phyloP scores from a whole-genome alignment of 2,329 filamentous ascomycete species.

The Cryphonectria radicalis region DNA sequence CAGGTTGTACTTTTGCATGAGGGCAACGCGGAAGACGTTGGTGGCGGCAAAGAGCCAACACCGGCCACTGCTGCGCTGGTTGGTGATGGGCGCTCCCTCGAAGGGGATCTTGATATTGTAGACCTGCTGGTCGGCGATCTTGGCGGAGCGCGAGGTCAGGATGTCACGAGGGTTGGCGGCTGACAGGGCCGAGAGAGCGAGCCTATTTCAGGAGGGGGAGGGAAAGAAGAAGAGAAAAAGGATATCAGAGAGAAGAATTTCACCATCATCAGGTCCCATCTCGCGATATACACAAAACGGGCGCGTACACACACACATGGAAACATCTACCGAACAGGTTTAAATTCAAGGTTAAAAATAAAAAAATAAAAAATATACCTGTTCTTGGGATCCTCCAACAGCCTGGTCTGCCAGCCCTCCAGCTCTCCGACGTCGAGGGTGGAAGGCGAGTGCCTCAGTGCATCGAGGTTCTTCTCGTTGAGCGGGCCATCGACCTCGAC shows the following conservation, averaged over 20 bases:
- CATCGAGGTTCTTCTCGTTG: constrained; percentile 41
- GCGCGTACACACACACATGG: too few relatives aligned
- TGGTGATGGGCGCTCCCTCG: constrained; percentile 82
- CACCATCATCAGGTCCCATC: neutral
- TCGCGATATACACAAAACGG: neutral
- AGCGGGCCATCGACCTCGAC: constrained; percentile 48
- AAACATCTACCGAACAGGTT: too few relatives aligned
- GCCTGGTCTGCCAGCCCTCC: constrained; percentile 62
- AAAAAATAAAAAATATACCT: constrained; percentile 49
- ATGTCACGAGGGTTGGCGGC: constrained; percentile 68
- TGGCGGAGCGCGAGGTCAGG: constrained; percentile 65
- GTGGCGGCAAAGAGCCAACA: constrained; percentile 93
- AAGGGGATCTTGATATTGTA: constrained; percentile 84
- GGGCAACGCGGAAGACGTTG: constrained; percentile 87
- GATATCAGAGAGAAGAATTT: neutral
- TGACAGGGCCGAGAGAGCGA: constrained; percentile 75
- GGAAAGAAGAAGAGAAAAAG: neutral
- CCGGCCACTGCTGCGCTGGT: constrained; percentile 78
- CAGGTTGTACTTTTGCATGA: constrained; percentile 83
- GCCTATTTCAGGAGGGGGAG: constrained; percentile 47
- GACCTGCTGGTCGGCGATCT: constrained; percentile 73
- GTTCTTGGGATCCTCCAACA: constrained; percentile 68
- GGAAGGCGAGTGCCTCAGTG: constrained; percentile 41
- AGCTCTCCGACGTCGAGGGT: constrained; percentile 57
- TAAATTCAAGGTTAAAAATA: neutral